Percentiles rank a stretch among this genome's conserved stretches.
Conservation (phyloP, 164 flowering plant species). For the Vitis riparia region DNA sequence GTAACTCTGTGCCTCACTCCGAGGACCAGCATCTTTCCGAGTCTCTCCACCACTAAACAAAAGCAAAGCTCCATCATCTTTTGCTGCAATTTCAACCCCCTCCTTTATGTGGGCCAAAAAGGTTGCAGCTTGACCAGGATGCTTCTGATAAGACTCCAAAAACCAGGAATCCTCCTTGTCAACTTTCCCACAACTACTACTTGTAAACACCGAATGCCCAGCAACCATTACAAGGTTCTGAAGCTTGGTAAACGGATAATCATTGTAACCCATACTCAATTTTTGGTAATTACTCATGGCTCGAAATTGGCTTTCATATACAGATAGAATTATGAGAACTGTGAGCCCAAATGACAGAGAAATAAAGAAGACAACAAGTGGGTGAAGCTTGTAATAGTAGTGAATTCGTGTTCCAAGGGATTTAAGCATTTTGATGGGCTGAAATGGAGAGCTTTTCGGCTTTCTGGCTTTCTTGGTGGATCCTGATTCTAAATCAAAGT, state of each 20-base stretch:
- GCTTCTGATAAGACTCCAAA: conserved; percentile 88
- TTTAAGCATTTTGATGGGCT: conserved; percentile 55
- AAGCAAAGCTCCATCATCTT: conserved; percentile 75
- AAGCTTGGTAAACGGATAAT: conserved; percentile 60
- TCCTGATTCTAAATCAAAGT: conserved; percentile 86
- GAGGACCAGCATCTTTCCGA: conserved; percentile 92
- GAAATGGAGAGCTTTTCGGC: conserved; percentile 28
- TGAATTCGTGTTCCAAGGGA: conserved; percentile 48
- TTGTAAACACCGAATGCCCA: conserved; percentile 92
- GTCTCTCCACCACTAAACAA: conserved; percentile 99
- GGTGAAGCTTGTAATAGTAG: conserved; percentile 65
- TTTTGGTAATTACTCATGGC: conserved; percentile 24
- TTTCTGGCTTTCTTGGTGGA: conserved; percentile 47
- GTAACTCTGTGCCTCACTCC: conserved; percentile 99
- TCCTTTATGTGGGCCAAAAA: conserved; percentile 75
- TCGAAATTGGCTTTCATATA: conserved; percentile 46
- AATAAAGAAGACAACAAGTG: conserved; percentile 49
- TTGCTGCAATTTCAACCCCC: conserved; percentile 73
- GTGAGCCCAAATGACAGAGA: conserved; percentile 62
- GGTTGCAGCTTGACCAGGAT: conserved; percentile 88
- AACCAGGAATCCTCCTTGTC: conserved; percentile 92
- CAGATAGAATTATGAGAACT: conserved; percentile 51
- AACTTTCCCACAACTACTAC: conserved; percentile 79
- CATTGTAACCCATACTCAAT: conserved; percentile 20
- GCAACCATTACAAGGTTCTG: conserved; percentile 96